Percentiles rank a stretch among this genome's conserved stretches.
These are phyloP conservation scores for Meredithiella fracta DNA, from an alignment of 2,329 filamentous ascomycete genomes.

Conservation along the genomic window DNA sequence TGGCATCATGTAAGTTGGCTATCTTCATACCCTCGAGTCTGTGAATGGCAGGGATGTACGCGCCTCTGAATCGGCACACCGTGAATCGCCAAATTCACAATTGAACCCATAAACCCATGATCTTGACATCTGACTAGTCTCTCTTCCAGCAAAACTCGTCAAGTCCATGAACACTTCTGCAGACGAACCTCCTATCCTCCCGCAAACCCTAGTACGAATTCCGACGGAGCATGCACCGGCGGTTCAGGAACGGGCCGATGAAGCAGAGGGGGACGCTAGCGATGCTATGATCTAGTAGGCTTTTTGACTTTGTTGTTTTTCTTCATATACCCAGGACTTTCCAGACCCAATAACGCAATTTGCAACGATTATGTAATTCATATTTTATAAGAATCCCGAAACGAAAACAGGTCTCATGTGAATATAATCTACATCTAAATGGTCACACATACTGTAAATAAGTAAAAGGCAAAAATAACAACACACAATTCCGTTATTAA, in stretches of 20 bases:
- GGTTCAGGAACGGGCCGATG: conserved; percentile 44
- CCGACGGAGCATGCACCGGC: conserved; percentile 61
- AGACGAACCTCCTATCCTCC: conserved; percentile 27
- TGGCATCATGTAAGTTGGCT: conserved; percentile 55
- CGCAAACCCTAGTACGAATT: conserved; percentile 70
- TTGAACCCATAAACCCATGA: too few species aligned
- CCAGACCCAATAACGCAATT: too few species aligned
- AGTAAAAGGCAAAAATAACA: not conserved
- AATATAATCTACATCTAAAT: not conserved
- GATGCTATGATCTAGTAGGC: not conserved
- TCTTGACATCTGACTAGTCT: too few species aligned
- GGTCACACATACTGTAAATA: not conserved
- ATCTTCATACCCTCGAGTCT: not conserved
- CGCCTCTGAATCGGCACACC: not conserved
- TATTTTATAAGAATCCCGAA: not conserved
- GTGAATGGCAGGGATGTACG: not conserved
- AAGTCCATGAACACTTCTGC: not conserved
- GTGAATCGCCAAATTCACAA: not conserved
- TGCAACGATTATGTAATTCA: not conserved
- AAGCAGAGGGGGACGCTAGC: conserved; percentile 25
- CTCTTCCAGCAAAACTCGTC: conserved; percentile 10
- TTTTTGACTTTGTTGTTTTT: not conserved
- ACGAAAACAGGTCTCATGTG: not conserved
- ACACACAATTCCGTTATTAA: conserved; percentile 18
- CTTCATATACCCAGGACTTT: not conserved